Conservation (phyloP, 352 stramenopile species). For the Globisporangium cystogenes region DNA sequence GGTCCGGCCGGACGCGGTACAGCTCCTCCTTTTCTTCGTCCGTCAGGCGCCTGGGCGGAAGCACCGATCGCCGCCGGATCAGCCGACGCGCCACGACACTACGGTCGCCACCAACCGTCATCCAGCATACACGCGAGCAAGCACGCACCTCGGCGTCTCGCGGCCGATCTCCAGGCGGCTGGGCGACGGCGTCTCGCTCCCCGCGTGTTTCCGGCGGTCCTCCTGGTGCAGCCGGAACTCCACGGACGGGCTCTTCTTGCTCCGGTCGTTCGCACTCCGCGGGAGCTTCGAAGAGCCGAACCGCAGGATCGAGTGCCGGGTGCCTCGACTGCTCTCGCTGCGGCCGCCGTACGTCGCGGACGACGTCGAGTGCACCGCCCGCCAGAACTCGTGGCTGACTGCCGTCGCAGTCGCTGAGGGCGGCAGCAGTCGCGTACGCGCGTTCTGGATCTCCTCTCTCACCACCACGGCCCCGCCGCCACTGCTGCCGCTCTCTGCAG, state of each 20-base stretch:
- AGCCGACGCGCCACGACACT: too few relatives aligned
- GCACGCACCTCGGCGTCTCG: slow-evolving; percentile 35
- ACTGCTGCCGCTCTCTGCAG: too few relatives aligned
- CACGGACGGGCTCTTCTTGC: slow-evolving; percentile 66
- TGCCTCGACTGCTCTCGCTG: slow-evolving; percentile 12
- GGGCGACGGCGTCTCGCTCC: slow-evolving; percentile 17
- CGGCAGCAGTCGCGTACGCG: slow-evolving; percentile 7
- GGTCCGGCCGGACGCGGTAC: slow-evolving; percentile 74
- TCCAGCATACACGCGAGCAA: too few relatives aligned
- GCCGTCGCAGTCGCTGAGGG: background rate
- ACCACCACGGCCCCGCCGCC: background rate
- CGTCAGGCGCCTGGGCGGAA: slow-evolving; percentile 47
- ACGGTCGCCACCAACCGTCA: too few relatives aligned
- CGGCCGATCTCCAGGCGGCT: slow-evolving; percentile 34
- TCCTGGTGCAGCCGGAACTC: slow-evolving; percentile 61
- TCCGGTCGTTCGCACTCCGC: slow-evolving; percentile 13
- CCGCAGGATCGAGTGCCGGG: slow-evolving; percentile 56
- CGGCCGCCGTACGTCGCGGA: slow-evolving; percentile 3
- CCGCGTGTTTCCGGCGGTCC: slow-evolving; percentile 21
- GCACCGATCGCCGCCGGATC: background rate
- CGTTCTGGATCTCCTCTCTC: slow-evolving; percentile 3
- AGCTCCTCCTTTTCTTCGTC: slow-evolving; percentile 78
- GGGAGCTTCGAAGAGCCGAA: slow-evolving; percentile 33
- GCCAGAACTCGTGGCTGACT: slow-evolving; percentile 1
- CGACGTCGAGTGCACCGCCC: background rate